These are phyloP conservation scores for Aspergillus japonicus DNA, from an alignment of 2,329 filamentous ascomycete genomes.

Conservation along the genomic window DNA sequence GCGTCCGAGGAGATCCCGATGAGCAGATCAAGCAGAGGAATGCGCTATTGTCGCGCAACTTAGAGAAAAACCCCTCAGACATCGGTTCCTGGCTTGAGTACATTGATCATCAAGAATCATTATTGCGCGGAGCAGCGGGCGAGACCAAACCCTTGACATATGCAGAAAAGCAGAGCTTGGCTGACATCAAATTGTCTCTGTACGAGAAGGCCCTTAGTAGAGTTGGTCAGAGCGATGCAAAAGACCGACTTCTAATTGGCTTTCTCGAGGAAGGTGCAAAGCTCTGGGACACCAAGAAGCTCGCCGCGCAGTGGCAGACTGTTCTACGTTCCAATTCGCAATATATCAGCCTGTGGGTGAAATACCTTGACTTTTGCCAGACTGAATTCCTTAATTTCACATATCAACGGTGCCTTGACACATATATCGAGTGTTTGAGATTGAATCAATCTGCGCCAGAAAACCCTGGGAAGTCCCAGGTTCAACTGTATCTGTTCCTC, in stretches of 20 bases:
- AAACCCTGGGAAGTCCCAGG: conserved; percentile 25
- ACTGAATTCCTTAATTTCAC: conserved; percentile 65
- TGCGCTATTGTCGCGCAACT: conserved; percentile 60
- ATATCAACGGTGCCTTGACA: conserved; percentile 63
- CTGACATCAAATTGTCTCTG: conserved; percentile 76
- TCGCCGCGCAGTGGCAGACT: conserved; percentile 65
- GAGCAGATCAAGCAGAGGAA: conserved; percentile 45
- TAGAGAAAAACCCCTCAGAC: conserved; percentile 66
- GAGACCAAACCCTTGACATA: conserved; percentile 47
- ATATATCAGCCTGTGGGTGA: conserved; percentile 68
- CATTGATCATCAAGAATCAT: conserved; percentile 71
- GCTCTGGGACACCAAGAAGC: conserved; percentile 66
- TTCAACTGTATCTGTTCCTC: conserved; percentile 69
- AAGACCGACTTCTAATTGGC: conserved; percentile 63
- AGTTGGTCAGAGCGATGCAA: conserved; percentile 47
- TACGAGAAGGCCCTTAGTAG: conserved; percentile 73
- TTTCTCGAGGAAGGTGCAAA: conserved; percentile 72
- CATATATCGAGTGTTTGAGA: conserved; percentile 59
- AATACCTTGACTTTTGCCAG: conserved; percentile 70
- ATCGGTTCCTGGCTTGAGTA: conserved; percentile 73
- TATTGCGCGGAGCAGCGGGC: conserved; percentile 52
- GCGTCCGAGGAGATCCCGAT: conserved; percentile 39
- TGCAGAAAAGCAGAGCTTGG: conserved; percentile 66
- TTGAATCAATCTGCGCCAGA: conserved; percentile 30
- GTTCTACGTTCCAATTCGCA: conserved; percentile 56